phyloP scores from a whole-genome alignment of 768 basidiomycete genomes.

The Termitomyces eurrhizus region DNA sequence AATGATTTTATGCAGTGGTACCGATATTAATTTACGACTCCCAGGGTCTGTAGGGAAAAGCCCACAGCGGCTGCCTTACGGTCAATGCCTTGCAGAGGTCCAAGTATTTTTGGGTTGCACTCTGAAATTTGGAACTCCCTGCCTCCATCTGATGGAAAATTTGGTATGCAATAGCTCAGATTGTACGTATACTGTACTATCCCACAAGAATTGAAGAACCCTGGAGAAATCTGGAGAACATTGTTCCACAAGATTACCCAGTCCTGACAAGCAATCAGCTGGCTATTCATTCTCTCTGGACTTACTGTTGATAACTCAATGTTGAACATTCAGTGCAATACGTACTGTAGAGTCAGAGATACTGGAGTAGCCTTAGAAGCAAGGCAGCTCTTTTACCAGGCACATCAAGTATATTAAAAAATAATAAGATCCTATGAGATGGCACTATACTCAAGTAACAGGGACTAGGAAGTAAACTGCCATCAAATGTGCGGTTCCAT shows the following conservation, averaged over 20 bases:
- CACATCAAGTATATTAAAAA: background rate
- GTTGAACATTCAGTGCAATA: background rate
- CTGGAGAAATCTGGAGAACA: background rate
- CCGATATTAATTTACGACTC: too few species aligned
- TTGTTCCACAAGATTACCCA: background rate
- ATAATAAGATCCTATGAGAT: background rate
- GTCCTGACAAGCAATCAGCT: background rate
- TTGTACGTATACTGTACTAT: too few species aligned
- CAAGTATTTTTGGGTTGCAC: background rate
- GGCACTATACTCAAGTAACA: background rate
- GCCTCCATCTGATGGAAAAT: too few species aligned
- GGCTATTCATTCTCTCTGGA: background rate
- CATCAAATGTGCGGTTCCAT: conserved; percentile 12
- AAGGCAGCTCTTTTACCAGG: background rate
- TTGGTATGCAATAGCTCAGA: background rate
- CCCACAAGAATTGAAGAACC: background rate
- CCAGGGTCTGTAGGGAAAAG: background rate
- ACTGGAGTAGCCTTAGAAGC: background rate
- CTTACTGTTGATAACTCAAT: background rate
- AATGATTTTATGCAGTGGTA: too few species aligned
- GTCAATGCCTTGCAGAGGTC: background rate
- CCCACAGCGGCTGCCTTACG: background rate
- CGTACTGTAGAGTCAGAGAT: background rate
- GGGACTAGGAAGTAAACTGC: background rate
- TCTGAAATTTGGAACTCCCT: background rate